Base-by-base conservation (phyloP, 768 basidiomycete genomes). In the Hygrophorus pudorinus region DNA sequence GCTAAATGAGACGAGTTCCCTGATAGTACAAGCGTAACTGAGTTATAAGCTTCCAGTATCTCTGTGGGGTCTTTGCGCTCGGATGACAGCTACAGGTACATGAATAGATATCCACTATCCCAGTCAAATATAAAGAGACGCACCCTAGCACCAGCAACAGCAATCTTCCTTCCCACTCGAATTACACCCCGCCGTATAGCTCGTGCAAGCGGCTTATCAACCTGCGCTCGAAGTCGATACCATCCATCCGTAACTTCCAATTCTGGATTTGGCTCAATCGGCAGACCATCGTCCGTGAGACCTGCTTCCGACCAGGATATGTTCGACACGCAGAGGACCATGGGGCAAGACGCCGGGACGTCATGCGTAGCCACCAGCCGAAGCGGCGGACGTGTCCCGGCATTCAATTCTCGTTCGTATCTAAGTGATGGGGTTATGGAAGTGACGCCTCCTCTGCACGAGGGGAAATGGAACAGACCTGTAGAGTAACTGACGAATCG, bases 181-280 rank as follows among this genome's bases (percentile, higher is more conserved):
- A 99, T 73, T 37, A 72, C 67, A 0, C 85, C 81, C 18, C 71
- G 73, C 37, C 68, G 67, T 7, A 85, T 63, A 1, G 88, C 93
- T 35, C 83, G 73, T 2, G 71, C 71, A 16, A 99, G 67, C 2
- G 85, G 75, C 14, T 65, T 63, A 60, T 98, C 96, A 10, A 88
- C 68, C 37, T 71, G 71, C 0, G 90, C 86, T 11, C 79, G 76
- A 5, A 98, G 67, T 21, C 81, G 67, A 55, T 99, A 99, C 96
- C 96, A 99, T 11, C 96, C 96, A 57, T 99, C 96, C 0, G 91
- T 92, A n/a, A 98, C 65, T 61, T 97, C 96, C 5, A 99, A 62
- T 50, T 80, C 75, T 0, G 81, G 75, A 52, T 69, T 61, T 2
- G 65, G 56, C 17, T 65, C 65, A 20, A 61, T 53, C 4, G 64